Conservation (phyloP, 768 basidiomycete species). For the Leucosporidium scottii region DNA sequence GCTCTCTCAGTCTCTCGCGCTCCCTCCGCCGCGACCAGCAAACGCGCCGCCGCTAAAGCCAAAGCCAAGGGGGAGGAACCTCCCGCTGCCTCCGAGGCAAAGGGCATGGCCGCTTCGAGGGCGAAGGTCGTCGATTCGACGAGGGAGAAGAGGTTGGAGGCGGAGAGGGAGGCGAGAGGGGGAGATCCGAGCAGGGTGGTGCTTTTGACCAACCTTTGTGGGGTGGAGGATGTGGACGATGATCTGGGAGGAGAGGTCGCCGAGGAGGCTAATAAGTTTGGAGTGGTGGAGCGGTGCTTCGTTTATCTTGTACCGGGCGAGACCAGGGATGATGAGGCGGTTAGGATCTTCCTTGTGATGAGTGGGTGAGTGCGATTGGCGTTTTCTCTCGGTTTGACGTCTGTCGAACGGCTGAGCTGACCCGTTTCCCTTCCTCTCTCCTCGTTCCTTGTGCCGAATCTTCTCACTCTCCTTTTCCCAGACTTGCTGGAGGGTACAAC, state of each 20-base stretch:
- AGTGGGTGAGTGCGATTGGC: conserved; percentile 48
- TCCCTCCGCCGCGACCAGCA: conserved; percentile 3
- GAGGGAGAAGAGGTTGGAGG: background rate
- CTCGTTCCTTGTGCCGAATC: too few species aligned
- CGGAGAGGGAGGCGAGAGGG: conserved; percentile 56
- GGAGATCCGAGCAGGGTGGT: conserved; percentile 85
- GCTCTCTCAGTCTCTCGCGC: conserved; percentile 60
- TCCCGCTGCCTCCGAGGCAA: background rate
- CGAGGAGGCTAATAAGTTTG: conserved; percentile 86
- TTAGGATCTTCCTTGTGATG: conserved; percentile 71
- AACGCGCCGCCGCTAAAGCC: background rate
- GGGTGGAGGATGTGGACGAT: conserved; percentile 66
- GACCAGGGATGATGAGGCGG: conserved; percentile 60
- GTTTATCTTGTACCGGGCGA: conserved; percentile 63
- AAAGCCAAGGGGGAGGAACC: background rate
- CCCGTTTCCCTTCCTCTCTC: background rate
- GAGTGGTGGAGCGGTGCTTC: conserved; percentile 88
- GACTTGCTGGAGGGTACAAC: conserved; percentile 91
- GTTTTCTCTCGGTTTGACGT: conserved; percentile 44
- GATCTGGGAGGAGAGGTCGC: conserved; percentile 80
- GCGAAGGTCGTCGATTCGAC: conserved; percentile 19
- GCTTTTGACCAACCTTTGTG: conserved; percentile 82
- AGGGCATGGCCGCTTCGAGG: conserved; percentile 6
- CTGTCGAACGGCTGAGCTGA: background rate
- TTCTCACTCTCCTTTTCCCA: background rate